Percentiles rank a stretch among this genome's conserved stretches.
These are phyloP conservation scores for Fusarium chaquense DNA, from an alignment of 2,329 filamentous ascomycete genomes.

Conservation along the genomic window DNA sequence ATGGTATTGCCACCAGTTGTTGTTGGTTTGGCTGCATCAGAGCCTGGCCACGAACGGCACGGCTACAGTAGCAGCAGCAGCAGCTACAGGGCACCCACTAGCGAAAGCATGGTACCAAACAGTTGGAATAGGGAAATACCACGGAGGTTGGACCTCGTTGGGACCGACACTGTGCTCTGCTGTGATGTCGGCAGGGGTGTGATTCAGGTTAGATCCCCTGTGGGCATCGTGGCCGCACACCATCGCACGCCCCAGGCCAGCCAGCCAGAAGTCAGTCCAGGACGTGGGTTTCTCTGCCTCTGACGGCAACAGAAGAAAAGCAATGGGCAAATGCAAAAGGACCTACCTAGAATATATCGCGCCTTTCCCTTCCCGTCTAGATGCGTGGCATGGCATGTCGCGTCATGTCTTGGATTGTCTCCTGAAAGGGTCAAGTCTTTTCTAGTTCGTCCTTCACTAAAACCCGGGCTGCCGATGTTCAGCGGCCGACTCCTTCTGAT, in stretches of 20 bases:
- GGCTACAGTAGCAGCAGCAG: not conserved
- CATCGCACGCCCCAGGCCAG: constrained; percentile 20
- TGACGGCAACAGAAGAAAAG: constrained; percentile 19
- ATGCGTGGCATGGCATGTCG: constrained; percentile 28
- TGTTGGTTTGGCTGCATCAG: constrained; percentile 20
- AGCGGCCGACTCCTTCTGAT: constrained; percentile 25
- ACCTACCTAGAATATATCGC: constrained; percentile 22
- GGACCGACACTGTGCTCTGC: constrained; percentile 28
- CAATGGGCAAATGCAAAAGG: constrained; percentile 27
- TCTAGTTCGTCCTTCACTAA: constrained; percentile 18
- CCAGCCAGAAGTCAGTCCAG: not conserved
- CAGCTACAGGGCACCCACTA: constrained; percentile 3
- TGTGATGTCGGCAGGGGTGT: constrained; percentile 32
- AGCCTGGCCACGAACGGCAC: constrained; percentile 1
- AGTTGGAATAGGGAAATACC: constrained; percentile 42
- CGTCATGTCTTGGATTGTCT: constrained; percentile 27
- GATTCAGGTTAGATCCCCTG: constrained; percentile 38
- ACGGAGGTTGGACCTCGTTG: constrained; percentile 36
- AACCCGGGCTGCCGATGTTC: constrained; percentile 26
- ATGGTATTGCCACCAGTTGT: constrained; percentile 25
- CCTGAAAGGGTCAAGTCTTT: constrained; percentile 29
- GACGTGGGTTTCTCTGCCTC: constrained; percentile 9
- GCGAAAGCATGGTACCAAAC: constrained; percentile 29
- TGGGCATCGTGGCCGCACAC: constrained; percentile 29
- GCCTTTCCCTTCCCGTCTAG: constrained; percentile 44